phyloP scores from a whole-genome alignment of 2,329 filamentous ascomycete species.

The Trichoderma sp. region DNA sequence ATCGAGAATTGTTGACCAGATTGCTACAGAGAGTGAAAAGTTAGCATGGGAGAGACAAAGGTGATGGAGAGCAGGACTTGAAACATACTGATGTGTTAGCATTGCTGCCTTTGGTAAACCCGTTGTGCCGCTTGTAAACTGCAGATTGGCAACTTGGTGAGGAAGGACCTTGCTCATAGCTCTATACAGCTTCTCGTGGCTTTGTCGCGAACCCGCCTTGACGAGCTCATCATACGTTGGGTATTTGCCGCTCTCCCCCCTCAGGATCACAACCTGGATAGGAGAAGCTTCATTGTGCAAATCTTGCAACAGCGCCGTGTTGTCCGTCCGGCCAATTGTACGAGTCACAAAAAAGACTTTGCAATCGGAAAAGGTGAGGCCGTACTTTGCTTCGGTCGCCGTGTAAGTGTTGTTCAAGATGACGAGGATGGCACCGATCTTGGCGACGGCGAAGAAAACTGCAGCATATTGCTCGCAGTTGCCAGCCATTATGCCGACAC shows the following conservation, averaged over 20 bases:
- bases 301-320: slow-evolving; percentile 56
- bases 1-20: slow-evolving; percentile 64
- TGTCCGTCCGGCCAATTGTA: slow-evolving; percentile 64
- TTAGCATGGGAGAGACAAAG: background rate
- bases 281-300: slow-evolving; percentile 46
- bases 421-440: slow-evolving; percentile 67
- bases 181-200: slow-evolving; percentile 50
- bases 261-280: slow-evolving; percentile 59
- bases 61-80: too few species aligned
- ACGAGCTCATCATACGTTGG: slow-evolving; percentile 60
- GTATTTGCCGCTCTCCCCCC: slow-evolving; percentile 54
- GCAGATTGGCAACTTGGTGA: slow-evolving; percentile 69
- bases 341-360: slow-evolving; percentile 72
- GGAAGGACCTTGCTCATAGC: slow-evolving; percentile 57
- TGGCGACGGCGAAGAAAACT: slow-evolving; percentile 70
- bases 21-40: slow-evolving; percentile 40
- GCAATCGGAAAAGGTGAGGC: slow-evolving; percentile 68
- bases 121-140: slow-evolving; percentile 75
- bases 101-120: slow-evolving; percentile 72
- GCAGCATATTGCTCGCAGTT: slow-evolving; percentile 79
- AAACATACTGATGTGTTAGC: slow-evolving; percentile 64
- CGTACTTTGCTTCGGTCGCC: slow-evolving; percentile 67
- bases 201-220: slow-evolving; percentile 47
- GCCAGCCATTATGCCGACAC: slow-evolving; percentile 73
- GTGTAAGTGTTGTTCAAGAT: slow-evolving; percentile 85